Evolutionary conservation across 192 early-diverging fungal species (phyloP).

Genomic region (Obelidium mucronatum): DNA sequence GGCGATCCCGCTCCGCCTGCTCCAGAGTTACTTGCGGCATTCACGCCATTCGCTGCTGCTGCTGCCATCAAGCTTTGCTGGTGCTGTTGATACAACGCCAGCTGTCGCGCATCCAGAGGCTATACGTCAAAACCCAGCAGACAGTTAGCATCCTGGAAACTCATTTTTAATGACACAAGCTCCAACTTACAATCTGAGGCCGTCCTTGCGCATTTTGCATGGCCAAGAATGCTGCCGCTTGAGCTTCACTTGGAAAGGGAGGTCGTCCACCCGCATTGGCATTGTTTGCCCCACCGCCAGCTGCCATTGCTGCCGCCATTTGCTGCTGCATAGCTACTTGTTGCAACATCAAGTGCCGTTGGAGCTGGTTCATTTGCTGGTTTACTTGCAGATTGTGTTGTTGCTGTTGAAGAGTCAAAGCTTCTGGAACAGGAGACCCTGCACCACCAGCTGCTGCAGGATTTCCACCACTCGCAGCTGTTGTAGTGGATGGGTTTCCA

Average conservation of each 20-base stretch:
- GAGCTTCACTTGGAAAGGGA: background rate
- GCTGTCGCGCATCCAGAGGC: slow-evolving; percentile 29
- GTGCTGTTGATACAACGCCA: slow-evolving; percentile 19
- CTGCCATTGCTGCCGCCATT: slow-evolving; percentile 2
- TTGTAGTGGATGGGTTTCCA: background rate
- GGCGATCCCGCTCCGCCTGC: background rate
- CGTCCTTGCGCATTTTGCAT: slow-evolving; percentile 28
- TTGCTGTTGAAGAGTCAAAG: slow-evolving; percentile 8
- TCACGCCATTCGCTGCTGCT: background rate
- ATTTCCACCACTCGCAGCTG: background rate
- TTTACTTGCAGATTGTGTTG: background rate
- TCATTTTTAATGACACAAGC: too few relatives aligned
- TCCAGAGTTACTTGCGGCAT: background rate
- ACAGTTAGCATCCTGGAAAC: too few relatives aligned
- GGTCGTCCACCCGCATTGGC: background rate
- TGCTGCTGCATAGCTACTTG: slow-evolving; percentile 22
- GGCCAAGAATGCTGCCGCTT: slow-evolving; percentile 22
- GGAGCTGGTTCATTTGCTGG: background rate
- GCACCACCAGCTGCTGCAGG: background rate
- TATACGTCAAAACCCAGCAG: background rate
- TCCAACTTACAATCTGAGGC: slow-evolving; percentile 21
- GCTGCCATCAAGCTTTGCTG: slow-evolving; percentile 4
- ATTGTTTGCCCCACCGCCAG: background rate
- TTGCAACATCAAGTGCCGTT: slow-evolving; percentile 23
- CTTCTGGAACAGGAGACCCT: background rate